These are phyloP conservation scores for Talaromyces sp. DNA, from an alignment of 2,329 filamentous ascomycete genomes.

Conservation along the genomic window DNA sequence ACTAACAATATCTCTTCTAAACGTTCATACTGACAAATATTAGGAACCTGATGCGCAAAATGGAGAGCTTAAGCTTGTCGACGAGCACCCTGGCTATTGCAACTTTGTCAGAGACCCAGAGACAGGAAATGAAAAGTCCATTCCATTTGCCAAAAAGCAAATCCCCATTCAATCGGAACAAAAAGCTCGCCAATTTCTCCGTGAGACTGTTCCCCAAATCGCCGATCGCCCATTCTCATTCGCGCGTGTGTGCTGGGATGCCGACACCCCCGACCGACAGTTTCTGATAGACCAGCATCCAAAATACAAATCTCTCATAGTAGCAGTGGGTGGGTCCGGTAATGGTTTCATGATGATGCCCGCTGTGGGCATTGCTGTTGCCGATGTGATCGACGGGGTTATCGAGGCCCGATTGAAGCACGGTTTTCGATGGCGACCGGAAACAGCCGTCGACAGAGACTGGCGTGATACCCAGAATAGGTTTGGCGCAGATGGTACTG, in stretches of 20 bases:
- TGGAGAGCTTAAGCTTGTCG: constrained; percentile 37
- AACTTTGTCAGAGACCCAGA: constrained; percentile 34
- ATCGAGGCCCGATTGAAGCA: constrained; percentile 37
- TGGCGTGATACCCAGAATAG: constrained; percentile 45
- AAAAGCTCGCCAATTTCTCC: constrained; percentile 44
- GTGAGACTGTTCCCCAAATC: constrained; percentile 50
- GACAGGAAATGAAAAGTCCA: constrained; percentile 22
- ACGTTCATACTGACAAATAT: background rate
- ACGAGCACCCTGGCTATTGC: constrained; percentile 55
- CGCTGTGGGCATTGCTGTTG: constrained; percentile 45
- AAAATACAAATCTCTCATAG: constrained; percentile 35
- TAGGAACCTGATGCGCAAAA: constrained; percentile 37
- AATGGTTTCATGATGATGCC: constrained; percentile 51
- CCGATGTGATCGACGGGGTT: constrained; percentile 42
- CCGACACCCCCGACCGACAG: constrained; percentile 50
- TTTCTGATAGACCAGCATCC: constrained; percentile 51
- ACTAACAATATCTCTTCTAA: background rate
- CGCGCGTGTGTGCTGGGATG: constrained; percentile 53
- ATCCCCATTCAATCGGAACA: constrained; percentile 43
- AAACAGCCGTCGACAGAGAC: constrained; percentile 36
- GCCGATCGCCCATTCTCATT: constrained; percentile 46
- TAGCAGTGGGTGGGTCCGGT: constrained; percentile 48
- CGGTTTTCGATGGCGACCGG: constrained; percentile 48
- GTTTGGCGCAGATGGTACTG: constrained; percentile 26
- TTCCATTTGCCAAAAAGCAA: constrained; percentile 41